A percentile compares a stretch with the other conserved stretches of the same genome.
These are phyloP conservation scores for Colletotrichum sp. DNA, from an alignment of 2,329 filamentous ascomycete genomes.

Conservation along the genomic window DNA sequence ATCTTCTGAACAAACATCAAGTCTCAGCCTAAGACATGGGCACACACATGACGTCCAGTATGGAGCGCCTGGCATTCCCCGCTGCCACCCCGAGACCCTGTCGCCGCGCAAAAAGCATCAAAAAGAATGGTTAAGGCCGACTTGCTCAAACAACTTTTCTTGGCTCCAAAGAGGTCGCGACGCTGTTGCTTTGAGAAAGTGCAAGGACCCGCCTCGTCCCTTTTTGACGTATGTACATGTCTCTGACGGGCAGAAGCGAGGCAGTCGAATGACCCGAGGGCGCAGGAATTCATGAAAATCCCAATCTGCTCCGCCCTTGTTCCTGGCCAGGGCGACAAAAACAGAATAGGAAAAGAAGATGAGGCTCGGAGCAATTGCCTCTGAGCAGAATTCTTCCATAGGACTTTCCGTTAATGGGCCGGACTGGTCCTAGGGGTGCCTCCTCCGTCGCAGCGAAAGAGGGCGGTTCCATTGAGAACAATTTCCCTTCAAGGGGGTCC, in stretches of 20 bases:
- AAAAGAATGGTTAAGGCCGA: background rate
- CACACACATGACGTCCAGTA: conserved; percentile 3
- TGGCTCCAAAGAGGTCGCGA: background rate
- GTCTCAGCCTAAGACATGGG: conserved; percentile 13
- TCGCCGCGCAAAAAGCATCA: background rate
- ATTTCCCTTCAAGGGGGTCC: conserved; percentile 12
- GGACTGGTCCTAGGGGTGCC: background rate
- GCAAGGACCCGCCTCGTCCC: background rate
- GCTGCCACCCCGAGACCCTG: background rate
- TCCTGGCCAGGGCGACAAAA: background rate
- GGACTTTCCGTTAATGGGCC: background rate
- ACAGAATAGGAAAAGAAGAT: background rate
- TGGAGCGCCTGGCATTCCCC: background rate
- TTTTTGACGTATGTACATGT: background rate
- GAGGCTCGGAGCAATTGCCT: background rate
- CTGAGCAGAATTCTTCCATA: background rate
- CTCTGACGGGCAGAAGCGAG: background rate
- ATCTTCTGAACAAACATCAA: conserved; percentile 6
- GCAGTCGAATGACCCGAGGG: background rate
- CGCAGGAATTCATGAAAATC: conserved; percentile 7
- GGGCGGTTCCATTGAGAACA: conserved; percentile 6
- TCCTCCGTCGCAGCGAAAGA: conserved; percentile 11
- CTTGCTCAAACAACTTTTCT: background rate
- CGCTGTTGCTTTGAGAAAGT: background rate
- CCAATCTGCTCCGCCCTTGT: background rate